These are phyloP conservation scores for Sonneratia caseolaris DNA, from an alignment of 345 rosid species.

Conservation along the genomic window DNA sequence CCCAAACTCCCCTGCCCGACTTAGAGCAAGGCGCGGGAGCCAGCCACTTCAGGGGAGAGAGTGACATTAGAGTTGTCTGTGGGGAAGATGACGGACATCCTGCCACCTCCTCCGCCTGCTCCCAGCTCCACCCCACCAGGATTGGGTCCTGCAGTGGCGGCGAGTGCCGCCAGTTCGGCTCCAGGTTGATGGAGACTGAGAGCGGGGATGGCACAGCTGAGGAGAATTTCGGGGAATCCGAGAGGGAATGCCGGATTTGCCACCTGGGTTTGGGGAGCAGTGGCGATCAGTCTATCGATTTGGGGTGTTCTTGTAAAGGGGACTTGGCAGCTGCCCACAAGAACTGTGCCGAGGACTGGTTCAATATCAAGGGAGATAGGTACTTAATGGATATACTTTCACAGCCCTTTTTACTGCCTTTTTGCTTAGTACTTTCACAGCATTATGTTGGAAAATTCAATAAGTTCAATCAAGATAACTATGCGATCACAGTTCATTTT, in stretches of 20 bases:
- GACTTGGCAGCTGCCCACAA: conserved; percentile 38
- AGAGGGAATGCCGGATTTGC: conserved; percentile 19
- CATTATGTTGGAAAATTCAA: too few relatives aligned
- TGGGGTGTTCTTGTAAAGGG: conserved; percentile 38
- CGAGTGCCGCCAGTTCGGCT: too few relatives aligned
- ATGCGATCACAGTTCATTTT: too few relatives aligned
- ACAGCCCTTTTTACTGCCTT: neutral
- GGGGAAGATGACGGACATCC: neutral
- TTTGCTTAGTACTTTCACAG: neutral
- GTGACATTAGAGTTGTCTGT: neutral
- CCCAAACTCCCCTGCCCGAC: neutral
- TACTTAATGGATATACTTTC: conserved; percentile 1
- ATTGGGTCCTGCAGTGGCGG: too few relatives aligned
- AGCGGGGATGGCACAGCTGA: neutral
- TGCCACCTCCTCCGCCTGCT: too few relatives aligned
- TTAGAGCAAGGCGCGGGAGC: too few relatives aligned
- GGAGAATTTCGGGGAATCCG: conserved; percentile 8
- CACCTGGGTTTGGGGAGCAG: conserved; percentile 18
- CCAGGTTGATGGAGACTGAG: too few relatives aligned
- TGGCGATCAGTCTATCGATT: conserved; percentile 23
- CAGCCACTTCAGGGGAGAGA: neutral
- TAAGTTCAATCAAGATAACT: too few relatives aligned
- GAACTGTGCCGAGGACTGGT: conserved; percentile 40
- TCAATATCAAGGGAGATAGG: conserved; percentile 39
- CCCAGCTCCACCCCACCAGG: too few relatives aligned